Conservation (phyloP, 257 asterid species). For the Paulownia fortunei region DNA sequence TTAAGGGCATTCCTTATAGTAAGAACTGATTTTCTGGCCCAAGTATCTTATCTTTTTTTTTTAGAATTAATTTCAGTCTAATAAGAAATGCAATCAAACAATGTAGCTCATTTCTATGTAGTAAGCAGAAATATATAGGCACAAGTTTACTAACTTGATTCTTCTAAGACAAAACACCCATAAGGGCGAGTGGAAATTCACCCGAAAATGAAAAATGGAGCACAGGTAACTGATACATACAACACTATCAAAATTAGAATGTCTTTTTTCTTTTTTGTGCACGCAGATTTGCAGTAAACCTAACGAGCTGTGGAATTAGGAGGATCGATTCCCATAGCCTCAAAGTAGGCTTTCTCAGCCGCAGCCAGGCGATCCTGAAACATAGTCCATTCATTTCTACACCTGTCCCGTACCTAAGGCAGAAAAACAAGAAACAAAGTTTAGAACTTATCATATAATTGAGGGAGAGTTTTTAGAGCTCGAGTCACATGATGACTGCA, state of each 20-base stretch:
- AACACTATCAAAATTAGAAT: background rate
- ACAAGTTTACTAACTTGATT: background rate
- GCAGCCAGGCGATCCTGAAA: conserved; percentile 73
- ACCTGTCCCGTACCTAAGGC: conserved; percentile 80
- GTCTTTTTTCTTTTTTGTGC: background rate
- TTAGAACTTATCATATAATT: background rate
- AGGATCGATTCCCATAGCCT: conserved; percentile 67
- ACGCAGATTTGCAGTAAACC: background rate
- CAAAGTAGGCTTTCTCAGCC: conserved; percentile 76
- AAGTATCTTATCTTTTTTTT: background rate
- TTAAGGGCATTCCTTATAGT: background rate
- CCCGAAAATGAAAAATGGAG: background rate
- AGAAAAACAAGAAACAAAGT: background rate
- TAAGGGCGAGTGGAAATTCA: background rate
- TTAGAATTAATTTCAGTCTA: background rate
- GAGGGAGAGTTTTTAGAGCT: background rate
- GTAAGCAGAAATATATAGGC: background rate
- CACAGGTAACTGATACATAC: conserved; percentile 17
- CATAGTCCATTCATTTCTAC: conserved; percentile 80
- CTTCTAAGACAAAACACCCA: conserved; percentile 5
- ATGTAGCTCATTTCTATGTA: conserved; percentile 20
- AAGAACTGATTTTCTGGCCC: background rate
- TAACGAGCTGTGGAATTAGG: conserved; percentile 63
- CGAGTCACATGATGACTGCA: background rate
- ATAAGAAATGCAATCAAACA: background rate